These are phyloP conservation scores for Drosera spatulata DNA, from an alignment of 179 eudicot species.

Conservation along the genomic window DNA sequence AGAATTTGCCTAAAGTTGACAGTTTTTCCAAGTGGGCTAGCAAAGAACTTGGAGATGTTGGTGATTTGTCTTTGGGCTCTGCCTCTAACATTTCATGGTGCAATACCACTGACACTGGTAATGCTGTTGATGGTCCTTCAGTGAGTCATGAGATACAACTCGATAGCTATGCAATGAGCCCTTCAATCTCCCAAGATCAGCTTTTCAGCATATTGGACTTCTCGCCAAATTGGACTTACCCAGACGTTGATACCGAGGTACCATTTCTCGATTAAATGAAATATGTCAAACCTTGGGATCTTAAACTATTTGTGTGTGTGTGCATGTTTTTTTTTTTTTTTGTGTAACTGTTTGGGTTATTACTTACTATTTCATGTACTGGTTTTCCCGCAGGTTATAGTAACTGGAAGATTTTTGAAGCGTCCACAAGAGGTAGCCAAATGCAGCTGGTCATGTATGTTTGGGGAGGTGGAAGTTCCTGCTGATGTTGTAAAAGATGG, in stretches of 20 bases:
- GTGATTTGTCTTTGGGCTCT: constrained; percentile 39
- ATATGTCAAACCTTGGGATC: neutral
- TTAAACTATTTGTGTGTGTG: neutral
- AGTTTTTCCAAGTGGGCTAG: constrained; percentile 71
- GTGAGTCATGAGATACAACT: constrained; percentile 19
- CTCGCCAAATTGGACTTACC: constrained; percentile 50
- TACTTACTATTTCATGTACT: neutral
- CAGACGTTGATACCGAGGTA: constrained; percentile 39
- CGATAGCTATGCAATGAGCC: constrained; percentile 45
- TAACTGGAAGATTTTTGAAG: constrained; percentile 44
- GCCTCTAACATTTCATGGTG: constrained; percentile 49
- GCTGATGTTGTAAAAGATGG: constrained; percentile 37
- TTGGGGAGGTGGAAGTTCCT: constrained; percentile 67
- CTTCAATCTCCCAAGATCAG: constrained; percentile 66
- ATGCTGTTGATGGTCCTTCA: constrained; percentile 34
- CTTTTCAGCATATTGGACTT: constrained; percentile 58
- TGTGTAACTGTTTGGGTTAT: too few relatives aligned
- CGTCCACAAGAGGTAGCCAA: constrained; percentile 20
- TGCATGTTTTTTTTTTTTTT: neutral
- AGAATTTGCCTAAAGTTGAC: constrained; percentile 58
- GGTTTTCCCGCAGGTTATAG: constrained; percentile 24
- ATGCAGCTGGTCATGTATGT: constrained; percentile 56
- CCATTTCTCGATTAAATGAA: neutral
- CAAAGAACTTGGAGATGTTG: constrained; percentile 47
- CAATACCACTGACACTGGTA: constrained; percentile 27